Base-by-base conservation (phyloP, 2,329 filamentous ascomycete species). In the Botryosphaeria dothidea region DNA sequence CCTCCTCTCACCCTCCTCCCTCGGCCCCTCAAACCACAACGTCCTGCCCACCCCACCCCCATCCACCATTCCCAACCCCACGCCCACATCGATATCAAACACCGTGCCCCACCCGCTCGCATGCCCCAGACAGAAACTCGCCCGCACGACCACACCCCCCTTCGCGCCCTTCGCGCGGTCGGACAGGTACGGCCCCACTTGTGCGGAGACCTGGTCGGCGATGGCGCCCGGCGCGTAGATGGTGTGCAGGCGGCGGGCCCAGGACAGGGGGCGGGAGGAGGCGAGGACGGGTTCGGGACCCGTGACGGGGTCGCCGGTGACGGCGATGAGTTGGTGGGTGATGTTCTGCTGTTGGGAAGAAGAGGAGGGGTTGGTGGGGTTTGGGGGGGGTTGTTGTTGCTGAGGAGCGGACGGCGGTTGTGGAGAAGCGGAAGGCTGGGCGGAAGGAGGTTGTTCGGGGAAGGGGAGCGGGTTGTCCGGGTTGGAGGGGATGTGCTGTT, bases 61-160 rank as follows among this genome's bases (percentile, higher is more conserved):
- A 3, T 19, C 23, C 7, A 21, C 48, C 46, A 6, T 45, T 19
- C 29, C 34, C 49, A 48, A 25, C 3, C 79, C 80, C 54, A 83
- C 70, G n/a, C 70, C 62, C 2, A 83, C 69, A 67, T 83, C 80
- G 36, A 82, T 57, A 69, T 83, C 81, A 34, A 82, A 82, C 6
- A 82, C 79, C 19, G 80, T 80, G 48, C 70, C 74, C 17, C 21
- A 56, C 2, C 73, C 69, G 0, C 69, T 73, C 13, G 69, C 67
- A 2, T 71, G 70, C 0, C 80, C 80, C 0, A 83, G 66, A 64
- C 79, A 81, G 48, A 83, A 82, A 60, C 79, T 81, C 4, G 78
- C 80, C 38, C 81, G 66, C 0, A 83, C 76, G n/a, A 76, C 72
- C 8, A 82, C 76, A 17, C 81, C 81, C 0, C 77, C 77, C 3